Conservation (phyloP, 1,284 basidiomycete genomes). For the Sporisorium exsertum region DNA sequence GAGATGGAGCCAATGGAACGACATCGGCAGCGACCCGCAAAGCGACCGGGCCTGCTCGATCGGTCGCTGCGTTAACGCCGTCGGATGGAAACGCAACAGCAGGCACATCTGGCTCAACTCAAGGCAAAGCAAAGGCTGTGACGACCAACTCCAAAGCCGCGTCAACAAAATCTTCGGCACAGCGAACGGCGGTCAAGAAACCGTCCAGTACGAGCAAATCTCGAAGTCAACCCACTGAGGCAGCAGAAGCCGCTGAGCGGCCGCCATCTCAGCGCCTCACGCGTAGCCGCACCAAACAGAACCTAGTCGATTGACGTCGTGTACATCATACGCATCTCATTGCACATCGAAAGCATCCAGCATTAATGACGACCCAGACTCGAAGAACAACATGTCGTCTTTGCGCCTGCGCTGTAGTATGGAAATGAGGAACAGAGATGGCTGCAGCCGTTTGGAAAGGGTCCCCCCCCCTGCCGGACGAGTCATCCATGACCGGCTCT, state of each 20-base stretch:
- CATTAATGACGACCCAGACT: background rate
- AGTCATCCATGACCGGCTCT: too few species aligned
- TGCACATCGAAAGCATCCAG: background rate
- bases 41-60: background rate
- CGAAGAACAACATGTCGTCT: background rate
- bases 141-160: background rate
- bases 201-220: conserved; percentile 2
- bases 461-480: too few species aligned
- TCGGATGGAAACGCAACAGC: background rate
- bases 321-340: background rate
- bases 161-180: background rate
- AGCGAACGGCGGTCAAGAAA: conserved; percentile 14
- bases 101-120: conserved; percentile 6
- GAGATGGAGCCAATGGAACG: conserved; percentile 6
- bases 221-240: conserved; percentile 15
- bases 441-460: too few species aligned
- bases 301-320: conserved; percentile 22
- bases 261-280: conserved; percentile 29
- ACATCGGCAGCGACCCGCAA: background rate
- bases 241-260: conserved; percentile 15
- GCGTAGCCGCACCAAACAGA: conserved; percentile 40
- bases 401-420: background rate
- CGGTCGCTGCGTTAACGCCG: background rate
- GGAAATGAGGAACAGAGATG: too few species aligned
- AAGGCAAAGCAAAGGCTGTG: conserved; percentile 7